Conservation (phyloP, 495 filamentous ascomycete species). For the Niebla homalea region DNA sequence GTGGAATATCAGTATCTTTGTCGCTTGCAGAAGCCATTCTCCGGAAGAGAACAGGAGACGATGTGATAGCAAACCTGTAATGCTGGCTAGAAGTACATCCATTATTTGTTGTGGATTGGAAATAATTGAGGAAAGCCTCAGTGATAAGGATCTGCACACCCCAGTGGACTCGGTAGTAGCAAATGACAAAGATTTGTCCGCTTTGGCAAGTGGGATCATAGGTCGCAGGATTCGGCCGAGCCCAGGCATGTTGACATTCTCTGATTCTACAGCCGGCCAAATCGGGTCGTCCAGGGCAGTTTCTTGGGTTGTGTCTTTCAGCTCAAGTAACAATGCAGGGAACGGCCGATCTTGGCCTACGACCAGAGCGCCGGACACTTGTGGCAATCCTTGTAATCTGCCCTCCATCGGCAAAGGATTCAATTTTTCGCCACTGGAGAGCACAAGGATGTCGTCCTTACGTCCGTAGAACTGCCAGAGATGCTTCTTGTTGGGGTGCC, state of each 20-base stretch:
- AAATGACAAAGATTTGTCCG: neutral
- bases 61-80: neutral
- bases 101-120: no score
- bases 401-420: slow-evolving; percentile 45
- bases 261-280: slow-evolving; percentile 16
- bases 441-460: slow-evolving; percentile 47
- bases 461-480: slow-evolving; percentile 41
- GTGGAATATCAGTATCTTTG: neutral
- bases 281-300: slow-evolving; percentile 16
- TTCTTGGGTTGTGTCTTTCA: slow-evolving; percentile 1
- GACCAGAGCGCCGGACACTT: slow-evolving; percentile 8
- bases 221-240: slow-evolving; percentile 14
- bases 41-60: neutral
- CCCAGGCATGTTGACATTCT: slow-evolving; percentile 13
- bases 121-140: no score
- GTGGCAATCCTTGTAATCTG: neutral
- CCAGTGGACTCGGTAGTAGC: no score
- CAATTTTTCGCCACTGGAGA: slow-evolving; percentile 50
- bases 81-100: neutral
- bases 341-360: slow-evolving; percentile 13
- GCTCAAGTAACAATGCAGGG: slow-evolving; percentile 18
- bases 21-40: neutral
- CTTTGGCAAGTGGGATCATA: slow-evolving; percentile 4
- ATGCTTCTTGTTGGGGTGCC: slow-evolving; percentile 32
- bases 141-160: no score